These are phyloP conservation scores for Ascosphaera aggregata DNA, from an alignment of 2,329 filamentous ascomycete species.

Conservation along the genomic window DNA sequence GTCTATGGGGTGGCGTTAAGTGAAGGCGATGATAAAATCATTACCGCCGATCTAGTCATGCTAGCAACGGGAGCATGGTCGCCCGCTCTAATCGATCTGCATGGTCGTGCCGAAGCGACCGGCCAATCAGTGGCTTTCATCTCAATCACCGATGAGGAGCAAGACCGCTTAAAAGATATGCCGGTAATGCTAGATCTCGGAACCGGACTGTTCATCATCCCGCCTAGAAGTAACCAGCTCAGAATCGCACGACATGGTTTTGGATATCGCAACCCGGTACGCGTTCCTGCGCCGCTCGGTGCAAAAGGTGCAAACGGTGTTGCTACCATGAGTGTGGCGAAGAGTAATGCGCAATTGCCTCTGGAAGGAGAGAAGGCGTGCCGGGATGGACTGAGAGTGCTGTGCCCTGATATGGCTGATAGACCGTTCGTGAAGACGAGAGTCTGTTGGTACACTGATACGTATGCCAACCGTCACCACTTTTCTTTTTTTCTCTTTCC, in stretches of 20 bases:
- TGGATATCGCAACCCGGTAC: slow-evolving; percentile 32
- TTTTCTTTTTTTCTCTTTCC: not conserved
- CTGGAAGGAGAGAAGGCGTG: slow-evolving; percentile 37
- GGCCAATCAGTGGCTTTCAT: slow-evolving; percentile 66
- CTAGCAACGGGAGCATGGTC: slow-evolving; percentile 81
- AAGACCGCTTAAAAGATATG: slow-evolving; percentile 36
- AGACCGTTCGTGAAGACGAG: slow-evolving; percentile 38
- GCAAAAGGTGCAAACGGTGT: slow-evolving; percentile 8
- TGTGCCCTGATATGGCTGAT: slow-evolving; percentile 36
- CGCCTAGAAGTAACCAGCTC: slow-evolving; percentile 30
- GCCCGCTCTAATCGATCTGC: slow-evolving; percentile 49
- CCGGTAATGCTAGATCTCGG: slow-evolving; percentile 36
- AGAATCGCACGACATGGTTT: slow-evolving; percentile 48
- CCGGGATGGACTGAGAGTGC: slow-evolving; percentile 33
- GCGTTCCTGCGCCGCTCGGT: slow-evolving; percentile 10
- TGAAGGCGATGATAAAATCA: slow-evolving; percentile 18
- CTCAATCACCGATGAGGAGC: slow-evolving; percentile 46
- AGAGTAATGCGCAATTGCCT: slow-evolving; percentile 16
- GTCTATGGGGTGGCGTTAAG: slow-evolving; percentile 25
- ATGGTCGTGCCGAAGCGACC: slow-evolving; percentile 53
- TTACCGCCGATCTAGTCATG: slow-evolving; percentile 49
- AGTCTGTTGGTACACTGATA: slow-evolving; percentile 59
- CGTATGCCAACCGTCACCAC: slow-evolving; percentile 14
- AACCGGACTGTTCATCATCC: slow-evolving; percentile 31
- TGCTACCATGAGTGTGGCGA: slow-evolving; percentile 16